Evolutionary conservation across 768 basidiomycete genomes (phyloP), one percentile per base, ranked within the genome.

Genomic region (Lentinula lateritia): DNA sequence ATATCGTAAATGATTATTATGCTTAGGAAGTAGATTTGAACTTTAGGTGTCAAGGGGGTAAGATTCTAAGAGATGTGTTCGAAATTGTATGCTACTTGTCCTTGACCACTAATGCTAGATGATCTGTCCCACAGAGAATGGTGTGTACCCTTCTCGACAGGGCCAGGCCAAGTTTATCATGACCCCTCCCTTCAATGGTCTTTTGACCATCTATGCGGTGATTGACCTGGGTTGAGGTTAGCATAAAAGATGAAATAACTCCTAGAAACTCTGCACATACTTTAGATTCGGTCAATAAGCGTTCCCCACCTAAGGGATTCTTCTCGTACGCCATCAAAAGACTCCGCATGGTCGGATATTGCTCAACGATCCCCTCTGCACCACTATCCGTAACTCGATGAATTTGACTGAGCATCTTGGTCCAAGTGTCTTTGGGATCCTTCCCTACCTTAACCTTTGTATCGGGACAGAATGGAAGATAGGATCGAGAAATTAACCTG

Each of bases 401-500:
- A 15, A 50, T 20, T 41, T 60, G 28, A 28, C 23, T 16, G 38
- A 60, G 46, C 58, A 60, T 60, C 13, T 50, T 23, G 10, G 23
- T 38, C 13, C 38, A 60, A 16, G 28, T 52, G n/a, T 36, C 48
- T 4, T 39, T 50, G 10, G 18, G n/a, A 38, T 41, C 36, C 1
- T 23, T 52, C 5, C 46, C 58, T 2, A n/a, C n/a, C 16, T 36
- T 15, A 13, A 60, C 13, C 4, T 52, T 60, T 7, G 43, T 38
- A 13, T 60, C 18, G 36, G 58, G 36, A 41, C 58, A 59, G 46
- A 59, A 59, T 23, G 58, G 58, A 38, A 59, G 58, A 39, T 59
- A 50, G 13, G 58, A 50, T 18, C 58, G 58, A 12, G 18, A 20
- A 3, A 59, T 39, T 15, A 59, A 23, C 46, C 58, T 58, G 55